Evolutionary conservation across 345 rosid species (phyloP).

Genomic region (Odontarrhena argentea): DNA sequence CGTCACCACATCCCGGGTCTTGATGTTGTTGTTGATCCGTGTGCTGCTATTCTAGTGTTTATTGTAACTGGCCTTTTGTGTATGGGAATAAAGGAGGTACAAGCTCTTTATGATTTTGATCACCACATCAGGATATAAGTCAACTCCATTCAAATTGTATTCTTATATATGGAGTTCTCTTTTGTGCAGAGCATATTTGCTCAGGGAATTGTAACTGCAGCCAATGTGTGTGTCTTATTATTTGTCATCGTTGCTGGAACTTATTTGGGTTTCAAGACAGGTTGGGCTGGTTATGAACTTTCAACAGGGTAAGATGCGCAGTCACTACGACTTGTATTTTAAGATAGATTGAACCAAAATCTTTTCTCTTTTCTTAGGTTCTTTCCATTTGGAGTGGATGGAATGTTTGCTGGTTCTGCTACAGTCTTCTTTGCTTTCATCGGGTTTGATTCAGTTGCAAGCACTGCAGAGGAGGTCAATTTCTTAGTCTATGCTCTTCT

Average conservation of each 20-base stretch:
- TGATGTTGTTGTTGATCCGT: constrained; percentile 85
- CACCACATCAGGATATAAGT: not conserved
- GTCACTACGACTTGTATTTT: constrained; percentile 9
- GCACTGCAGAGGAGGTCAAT: constrained; percentile 95
- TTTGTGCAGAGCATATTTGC: constrained; percentile 79
- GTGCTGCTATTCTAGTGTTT: constrained; percentile 79
- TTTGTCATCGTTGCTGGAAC: constrained; percentile 82
- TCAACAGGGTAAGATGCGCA: constrained; percentile 71
- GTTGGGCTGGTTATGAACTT: constrained; percentile 93
- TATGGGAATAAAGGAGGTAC: constrained; percentile 95
- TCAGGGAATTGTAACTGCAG: constrained; percentile 76
- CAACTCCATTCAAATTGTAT: not conserved
- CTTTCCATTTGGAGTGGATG: constrained; percentile 91
- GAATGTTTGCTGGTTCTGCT: constrained; percentile 98
- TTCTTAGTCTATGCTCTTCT: not conserved
- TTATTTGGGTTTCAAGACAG: constrained; percentile 87
- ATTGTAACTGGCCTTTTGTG: constrained; percentile 90
- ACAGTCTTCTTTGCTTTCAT: constrained; percentile 93
- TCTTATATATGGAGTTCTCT: constrained; percentile 1
- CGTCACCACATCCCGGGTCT: constrained; percentile 87
- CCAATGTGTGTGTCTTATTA: constrained; percentile 79
- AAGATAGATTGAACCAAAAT: constrained; percentile 8
- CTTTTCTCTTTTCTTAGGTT: constrained; percentile 46
- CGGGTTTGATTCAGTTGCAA: constrained; percentile 97
- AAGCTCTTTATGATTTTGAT: constrained; percentile 5